phyloP scores from a whole-genome alignment of 2,329 filamentous ascomycete species.

The Coniochaeta hoffmannii region DNA sequence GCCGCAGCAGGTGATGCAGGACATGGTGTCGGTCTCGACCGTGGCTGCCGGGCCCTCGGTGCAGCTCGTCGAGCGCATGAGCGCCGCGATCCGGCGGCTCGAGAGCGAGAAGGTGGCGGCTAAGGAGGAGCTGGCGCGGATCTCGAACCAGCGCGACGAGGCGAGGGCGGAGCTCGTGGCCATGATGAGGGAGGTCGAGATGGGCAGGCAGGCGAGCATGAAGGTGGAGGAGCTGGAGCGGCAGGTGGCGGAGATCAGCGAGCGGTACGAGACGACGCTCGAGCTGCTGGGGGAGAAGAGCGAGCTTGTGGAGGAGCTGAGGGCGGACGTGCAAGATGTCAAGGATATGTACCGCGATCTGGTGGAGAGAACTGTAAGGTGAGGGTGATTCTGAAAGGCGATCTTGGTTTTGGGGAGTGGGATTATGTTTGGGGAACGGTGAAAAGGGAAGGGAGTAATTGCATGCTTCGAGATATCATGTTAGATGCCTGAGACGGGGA shows the following conservation, averaged over 20 bases:
- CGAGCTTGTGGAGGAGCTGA: conserved; percentile 86
- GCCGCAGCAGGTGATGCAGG: conserved; percentile 65
- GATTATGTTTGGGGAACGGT: too few relatives aligned
- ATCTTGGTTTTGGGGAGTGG: background rate
- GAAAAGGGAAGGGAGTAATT: background rate
- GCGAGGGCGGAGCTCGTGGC: conserved; percentile 84
- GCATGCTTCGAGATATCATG: background rate
- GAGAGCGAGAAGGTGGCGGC: conserved; percentile 87
- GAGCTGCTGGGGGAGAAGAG: conserved; percentile 97
- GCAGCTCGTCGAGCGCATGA: conserved; percentile 94
- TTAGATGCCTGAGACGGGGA: background rate
- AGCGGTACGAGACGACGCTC: conserved; percentile 81
- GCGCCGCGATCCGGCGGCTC: conserved; percentile 79
- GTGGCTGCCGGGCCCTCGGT: conserved; percentile 87
- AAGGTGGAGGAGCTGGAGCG: conserved; percentile 59
- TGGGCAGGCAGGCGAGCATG: conserved; percentile 51
- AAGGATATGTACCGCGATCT: conserved; percentile 95
- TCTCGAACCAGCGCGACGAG: conserved; percentile 83
- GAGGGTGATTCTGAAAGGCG: background rate
- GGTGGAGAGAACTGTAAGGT: conserved; percentile 66
- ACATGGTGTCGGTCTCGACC: conserved; percentile 84
- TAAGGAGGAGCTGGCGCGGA: conserved; percentile 75
- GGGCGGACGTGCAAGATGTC: conserved; percentile 81
- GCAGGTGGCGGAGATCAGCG: conserved; percentile 61
- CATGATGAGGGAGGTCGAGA: conserved; percentile 81